phyloP scores from a whole-genome alignment of 768 basidiomycete species.

The Mycena venus region DNA sequence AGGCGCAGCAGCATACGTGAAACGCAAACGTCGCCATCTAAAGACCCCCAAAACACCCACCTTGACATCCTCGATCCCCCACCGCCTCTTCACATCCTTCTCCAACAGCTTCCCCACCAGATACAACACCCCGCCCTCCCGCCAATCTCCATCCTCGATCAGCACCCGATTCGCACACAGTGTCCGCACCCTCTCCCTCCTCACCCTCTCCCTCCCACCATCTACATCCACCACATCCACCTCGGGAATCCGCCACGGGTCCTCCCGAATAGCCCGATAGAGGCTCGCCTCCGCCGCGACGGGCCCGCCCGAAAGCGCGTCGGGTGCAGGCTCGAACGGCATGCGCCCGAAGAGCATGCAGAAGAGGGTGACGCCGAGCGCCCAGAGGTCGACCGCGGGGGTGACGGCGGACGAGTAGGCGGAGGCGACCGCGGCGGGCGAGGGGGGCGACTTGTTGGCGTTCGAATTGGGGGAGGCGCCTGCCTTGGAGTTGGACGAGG shows the following conservation, averaged over 20 bases:
- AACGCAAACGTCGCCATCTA: too few species aligned
- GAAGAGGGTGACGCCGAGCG: conserved; percentile 95
- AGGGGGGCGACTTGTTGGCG: background rate
- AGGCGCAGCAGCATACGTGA: background rate
- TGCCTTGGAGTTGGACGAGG: too few species aligned
- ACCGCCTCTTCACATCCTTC: conserved; percentile 13
- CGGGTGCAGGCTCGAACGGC: conserved; percentile 68
- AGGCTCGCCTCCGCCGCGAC: conserved; percentile 17
- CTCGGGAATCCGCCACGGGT: background rate
- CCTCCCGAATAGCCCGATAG: conserved; percentile 27
- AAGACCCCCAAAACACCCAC: too few species aligned
- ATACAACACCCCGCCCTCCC: conserved; percentile 3
- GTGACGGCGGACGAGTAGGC: conserved; percentile 70
- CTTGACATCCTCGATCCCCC: conserved; percentile 20
- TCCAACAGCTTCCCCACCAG: conserved; percentile 10
- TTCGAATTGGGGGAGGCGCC: too few species aligned
- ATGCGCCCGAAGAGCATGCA: conserved; percentile 91
- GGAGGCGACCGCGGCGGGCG: conserved; percentile 26
- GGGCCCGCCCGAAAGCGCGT: background rate
- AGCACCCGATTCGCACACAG: conserved; percentile 14
- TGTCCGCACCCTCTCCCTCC: background rate
- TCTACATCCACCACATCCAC: background rate
- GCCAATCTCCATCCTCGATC: conserved; percentile 2
- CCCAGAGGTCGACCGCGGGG: conserved; percentile 98
- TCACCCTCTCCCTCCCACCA: background rate